Evolutionary conservation across 257 asterid species (phyloP), one percentile per base, ranked within the genome.

Genomic region (Gentiana dahurica): DNA sequence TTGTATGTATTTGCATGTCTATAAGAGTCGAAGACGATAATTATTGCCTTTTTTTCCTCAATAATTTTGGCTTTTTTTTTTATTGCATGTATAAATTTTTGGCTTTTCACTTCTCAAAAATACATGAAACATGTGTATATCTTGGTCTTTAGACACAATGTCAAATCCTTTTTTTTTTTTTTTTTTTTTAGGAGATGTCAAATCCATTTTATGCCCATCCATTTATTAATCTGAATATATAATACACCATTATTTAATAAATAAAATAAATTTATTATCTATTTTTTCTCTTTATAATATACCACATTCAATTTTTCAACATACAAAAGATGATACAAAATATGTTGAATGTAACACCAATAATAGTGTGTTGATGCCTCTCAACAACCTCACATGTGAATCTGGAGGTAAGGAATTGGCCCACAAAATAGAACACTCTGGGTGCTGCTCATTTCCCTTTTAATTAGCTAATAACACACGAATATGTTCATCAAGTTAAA

Each of bases 381-480:
- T 67, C 60, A 71, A 66, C 80, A 71, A 75, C 74, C 76, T 70
- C 74, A 67, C 80, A 64, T 74, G 75, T 69, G 68, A 66, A 70
- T 62, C 65, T n/a, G 50, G 61, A 63, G 54, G 46, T 55, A 24
- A 24, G 24, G 24, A n/a, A 66, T 24, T 58, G 71, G 69, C 74
- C 80, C 77, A 71, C 77, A 73, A 63, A 24, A 57, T 59, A 48
- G 53, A 59, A 63, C 70, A 70, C 65, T 55, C 55, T 66, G 36
- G 58, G 64, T 71, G 72, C 74, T 51, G 67, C 66, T 70, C 41
- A 55, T 57, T 56, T 52, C 51, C 13, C 34, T 39, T 52, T 46
- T 35, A 34, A 59, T 41, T 4, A n/a, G 12, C 45, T 41, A 44
- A 57, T 57, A 38, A 43, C 56, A 32, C 11, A 41, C 1, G 4